Conservation (phyloP, 2,329 filamentous ascomycete species). For the Pseudogymnoascus sp. region DNA sequence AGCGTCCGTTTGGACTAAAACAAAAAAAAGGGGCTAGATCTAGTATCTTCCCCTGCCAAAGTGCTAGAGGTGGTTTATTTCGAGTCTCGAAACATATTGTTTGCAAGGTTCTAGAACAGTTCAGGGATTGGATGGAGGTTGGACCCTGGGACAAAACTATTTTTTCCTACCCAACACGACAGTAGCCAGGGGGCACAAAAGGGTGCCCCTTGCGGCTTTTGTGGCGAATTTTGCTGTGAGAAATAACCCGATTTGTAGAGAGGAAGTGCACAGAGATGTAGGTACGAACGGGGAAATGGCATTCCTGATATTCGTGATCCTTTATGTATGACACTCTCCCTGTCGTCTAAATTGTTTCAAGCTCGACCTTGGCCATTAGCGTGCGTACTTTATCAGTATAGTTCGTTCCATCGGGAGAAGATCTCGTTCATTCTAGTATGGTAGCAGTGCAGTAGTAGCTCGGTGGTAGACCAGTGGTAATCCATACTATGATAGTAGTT, state of each 20-base stretch:
- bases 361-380: background rate
- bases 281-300: background rate
- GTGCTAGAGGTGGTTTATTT: background rate
- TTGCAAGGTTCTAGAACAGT: constrained; percentile 3
- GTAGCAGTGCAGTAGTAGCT: background rate
- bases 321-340: background rate
- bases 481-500: no score
- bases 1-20: constrained; percentile 7
- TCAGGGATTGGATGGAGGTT: background rate
- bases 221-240: background rate
- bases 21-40: background rate
- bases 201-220: background rate
- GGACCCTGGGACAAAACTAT: background rate
- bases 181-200: background rate
- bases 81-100: background rate
- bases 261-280: background rate
- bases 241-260: background rate
- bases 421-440: background rate
- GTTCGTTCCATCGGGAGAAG: background rate
- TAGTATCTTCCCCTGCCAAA: constrained; percentile 2
- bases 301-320: background rate
- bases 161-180: background rate
- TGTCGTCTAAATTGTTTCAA: background rate
- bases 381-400: background rate
- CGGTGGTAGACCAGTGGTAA: no score